Percentiles rank a stretch among this genome's conserved stretches.
Evolutionary conservation across 306 rosid genomes (phyloP).

Genomic region (Malus sieversii): DNA sequence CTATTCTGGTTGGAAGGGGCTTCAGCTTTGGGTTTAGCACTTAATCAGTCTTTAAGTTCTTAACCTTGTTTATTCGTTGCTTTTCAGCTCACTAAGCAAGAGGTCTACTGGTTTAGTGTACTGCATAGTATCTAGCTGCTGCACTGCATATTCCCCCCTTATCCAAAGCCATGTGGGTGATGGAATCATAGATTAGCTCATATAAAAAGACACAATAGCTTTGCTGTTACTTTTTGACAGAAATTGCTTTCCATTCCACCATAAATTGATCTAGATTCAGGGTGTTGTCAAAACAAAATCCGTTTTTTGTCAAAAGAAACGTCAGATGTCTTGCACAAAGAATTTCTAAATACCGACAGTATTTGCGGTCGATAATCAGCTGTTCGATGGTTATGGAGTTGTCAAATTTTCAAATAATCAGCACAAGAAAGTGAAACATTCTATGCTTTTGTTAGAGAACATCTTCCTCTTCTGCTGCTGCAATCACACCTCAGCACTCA

Average conservation of each 20-base stretch:
- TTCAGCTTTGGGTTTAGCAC: conserved; percentile 3
- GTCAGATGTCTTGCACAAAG: too few relatives aligned
- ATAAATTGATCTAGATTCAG: neutral
- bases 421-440: neutral
- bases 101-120: neutral
- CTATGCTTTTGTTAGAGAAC: too few relatives aligned
- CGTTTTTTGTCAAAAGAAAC: too few relatives aligned
- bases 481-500: neutral
- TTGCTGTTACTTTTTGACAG: neutral
- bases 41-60: neutral
- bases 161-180: conserved; percentile 24
- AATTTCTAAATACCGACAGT: too few relatives aligned
- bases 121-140: neutral
- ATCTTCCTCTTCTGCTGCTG: neutral
- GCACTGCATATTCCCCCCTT: conserved; percentile 18
- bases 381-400: neutral
- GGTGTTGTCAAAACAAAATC: neutral
- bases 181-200: conserved; percentile 23
- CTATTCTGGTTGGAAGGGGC: conserved; percentile 23
- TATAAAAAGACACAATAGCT: conserved; percentile 1
- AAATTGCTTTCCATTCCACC: neutral
- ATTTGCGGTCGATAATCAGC: too few relatives aligned
- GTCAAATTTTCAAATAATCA: neutral
- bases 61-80: conserved; percentile 19
- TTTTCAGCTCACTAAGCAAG: conserved; percentile 24